Evolutionary conservation across 768 basidiomycete species (phyloP), one percentile per base, ranked within the genome.

Genomic region (Tulasnella calospora): DNA sequence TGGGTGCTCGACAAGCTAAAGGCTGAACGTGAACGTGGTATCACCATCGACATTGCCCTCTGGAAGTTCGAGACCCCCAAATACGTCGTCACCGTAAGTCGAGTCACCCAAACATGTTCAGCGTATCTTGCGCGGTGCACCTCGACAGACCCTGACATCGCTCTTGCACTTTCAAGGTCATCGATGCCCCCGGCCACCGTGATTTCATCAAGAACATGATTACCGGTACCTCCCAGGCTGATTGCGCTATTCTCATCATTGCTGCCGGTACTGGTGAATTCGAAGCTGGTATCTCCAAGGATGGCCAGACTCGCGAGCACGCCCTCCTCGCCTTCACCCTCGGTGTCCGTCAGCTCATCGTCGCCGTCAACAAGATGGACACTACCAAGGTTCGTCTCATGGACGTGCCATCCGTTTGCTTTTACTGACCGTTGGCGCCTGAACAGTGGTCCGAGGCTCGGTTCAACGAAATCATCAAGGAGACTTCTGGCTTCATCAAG

Each of bases 201-300:
- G 98, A 99, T 85, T 99, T 99, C 88, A 99, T 99, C 91, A 99
- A 99, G 89, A 99, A 98, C 94, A 98, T 96, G 96, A 99, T 99
- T 86, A 99, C 98, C 80, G 98, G 98, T 90, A 99, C 98, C 83
- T 99, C 98, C 83, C 98, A 99, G 91, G 96, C 97, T 85, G 97
- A 99, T 86, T 99, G 97, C 84, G 98, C 96, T 84, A 91, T 99
- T 86, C 95, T 99, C 87, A 99, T 99, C 90, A 99, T 99, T 82
- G 98, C 97, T 81, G 93, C 89, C 86, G 98, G 98, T 89, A 96
- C 94, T 86, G 98, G 98, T 92, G 98, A 99, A 88, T 99, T 99
- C 88, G 98, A 99, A 87, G 97, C 97, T 85, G 98, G 98, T 94
- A 99, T 99, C 91, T 99, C 97, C 88, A 99, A 99, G 91, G 98